These are phyloP conservation scores for Auricularia sp. DNA, from an alignment of 768 basidiomycete species.

Conservation along the genomic window DNA sequence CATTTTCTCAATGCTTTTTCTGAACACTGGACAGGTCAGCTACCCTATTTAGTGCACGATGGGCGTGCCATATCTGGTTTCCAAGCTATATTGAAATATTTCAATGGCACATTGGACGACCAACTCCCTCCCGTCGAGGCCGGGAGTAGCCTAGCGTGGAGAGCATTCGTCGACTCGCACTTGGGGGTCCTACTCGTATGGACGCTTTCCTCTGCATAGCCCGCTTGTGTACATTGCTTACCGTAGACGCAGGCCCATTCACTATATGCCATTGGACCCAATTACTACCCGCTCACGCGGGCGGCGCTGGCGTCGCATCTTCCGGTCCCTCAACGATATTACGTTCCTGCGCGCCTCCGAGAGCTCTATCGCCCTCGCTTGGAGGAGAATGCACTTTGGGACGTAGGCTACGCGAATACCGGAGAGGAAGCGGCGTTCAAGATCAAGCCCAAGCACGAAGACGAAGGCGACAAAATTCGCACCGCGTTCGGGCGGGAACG, in stretches of 20 bases:
- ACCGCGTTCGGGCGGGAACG: conserved; percentile 53
- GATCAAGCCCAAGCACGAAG: conserved; percentile 12
- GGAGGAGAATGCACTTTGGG: conserved; percentile 57
- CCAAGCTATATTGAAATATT: conserved; percentile 54
- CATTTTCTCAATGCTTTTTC: too few species aligned
- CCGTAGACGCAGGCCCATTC: conserved; percentile 40
- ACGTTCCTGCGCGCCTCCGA: conserved; percentile 55
- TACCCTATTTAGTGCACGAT: conserved; percentile 61
- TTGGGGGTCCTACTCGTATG: conserved; percentile 61
- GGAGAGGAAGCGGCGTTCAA: conserved; percentile 28
- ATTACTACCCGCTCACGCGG: conserved; percentile 50
- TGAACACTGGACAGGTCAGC: conserved; percentile 37
- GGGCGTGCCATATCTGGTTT: conserved; percentile 40
- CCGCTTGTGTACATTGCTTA: not conserved
- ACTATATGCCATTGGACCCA: conserved; percentile 50
- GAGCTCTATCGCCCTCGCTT: conserved; percentile 45
- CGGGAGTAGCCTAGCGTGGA: conserved; percentile 51
- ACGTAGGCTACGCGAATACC: conserved; percentile 19
- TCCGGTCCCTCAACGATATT: conserved; percentile 62
- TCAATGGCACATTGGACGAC: conserved; percentile 38
- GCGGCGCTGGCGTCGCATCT: conserved; percentile 46
- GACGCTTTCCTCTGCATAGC: conserved; percentile 17
- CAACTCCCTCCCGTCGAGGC: conserved; percentile 35
- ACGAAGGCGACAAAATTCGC: conserved; percentile 2
- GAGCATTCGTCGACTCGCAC: conserved; percentile 51